These are phyloP conservation scores for Porcisia deanei DNA, from an alignment of 208 protist species.

Conservation along the genomic window DNA sequence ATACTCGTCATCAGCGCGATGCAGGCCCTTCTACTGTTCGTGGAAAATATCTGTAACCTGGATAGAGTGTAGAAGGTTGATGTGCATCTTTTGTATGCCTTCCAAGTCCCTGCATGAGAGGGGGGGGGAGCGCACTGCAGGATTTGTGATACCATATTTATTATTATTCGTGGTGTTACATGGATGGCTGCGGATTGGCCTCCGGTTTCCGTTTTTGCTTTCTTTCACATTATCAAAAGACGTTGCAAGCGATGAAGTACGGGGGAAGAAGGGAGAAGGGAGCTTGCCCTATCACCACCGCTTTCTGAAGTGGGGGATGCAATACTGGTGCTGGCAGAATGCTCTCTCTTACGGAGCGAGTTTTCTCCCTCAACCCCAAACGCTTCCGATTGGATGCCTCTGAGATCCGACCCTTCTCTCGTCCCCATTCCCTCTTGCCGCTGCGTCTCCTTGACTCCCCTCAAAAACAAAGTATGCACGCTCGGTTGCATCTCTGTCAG, in stretches of 20 bases:
- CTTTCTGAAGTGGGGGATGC: background rate
- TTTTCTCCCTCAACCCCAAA: no score
- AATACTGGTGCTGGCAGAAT: background rate
- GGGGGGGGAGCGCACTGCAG: no score
- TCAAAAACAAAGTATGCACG: background rate
- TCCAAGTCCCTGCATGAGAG: background rate
- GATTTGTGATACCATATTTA: no score
- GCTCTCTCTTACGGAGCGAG: background rate
- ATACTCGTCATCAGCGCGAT: constrained; percentile 42
- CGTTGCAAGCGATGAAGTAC: no score
- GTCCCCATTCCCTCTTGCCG: background rate
- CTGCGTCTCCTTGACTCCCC: background rate
- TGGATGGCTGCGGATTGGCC: no score
- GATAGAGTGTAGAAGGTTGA: background rate
- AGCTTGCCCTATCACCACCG: no score
- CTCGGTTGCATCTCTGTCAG: background rate
- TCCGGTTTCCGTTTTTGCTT: background rate
- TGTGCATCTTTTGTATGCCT: background rate
- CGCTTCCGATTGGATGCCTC: background rate
- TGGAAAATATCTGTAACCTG: constrained; percentile 61
- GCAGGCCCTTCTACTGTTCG: constrained; percentile 64
- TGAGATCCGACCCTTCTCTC: background rate
- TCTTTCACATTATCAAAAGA: background rate
- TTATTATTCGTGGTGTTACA: no score
- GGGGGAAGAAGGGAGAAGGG: background rate